Base-by-base conservation (phyloP, 208 protist genomes). In the Acanthamoeba comandoni region DNA sequence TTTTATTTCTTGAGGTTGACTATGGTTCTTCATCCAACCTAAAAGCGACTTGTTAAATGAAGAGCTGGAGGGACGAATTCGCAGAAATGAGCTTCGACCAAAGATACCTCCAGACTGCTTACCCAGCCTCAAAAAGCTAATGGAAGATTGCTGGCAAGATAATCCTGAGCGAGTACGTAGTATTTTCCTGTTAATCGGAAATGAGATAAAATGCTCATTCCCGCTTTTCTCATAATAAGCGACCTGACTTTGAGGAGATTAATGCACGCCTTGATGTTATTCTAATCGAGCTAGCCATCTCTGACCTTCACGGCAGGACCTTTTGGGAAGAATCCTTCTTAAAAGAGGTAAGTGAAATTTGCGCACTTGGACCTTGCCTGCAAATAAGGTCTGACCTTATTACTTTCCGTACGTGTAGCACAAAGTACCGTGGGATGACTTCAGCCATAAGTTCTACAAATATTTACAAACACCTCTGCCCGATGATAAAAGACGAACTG, bases 321-420 rank as follows among this genome's bases (percentile, higher is more conserved):
- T 85, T 95, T 43, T 95, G 93, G 93, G 93, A 91, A 67, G 58
- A 88, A 24, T 49, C 13, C 43, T 95, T 95, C 43, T 52, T 73
- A 48, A 88, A 88, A 22, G 73, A 82, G 73, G 73, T 82, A 13
- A 29, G 17, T 77, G 11, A 57, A 0, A 43, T 53, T 65, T 26
- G 69, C 2, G 22, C 11, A 15, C 26, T 77, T 53, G 13, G 24
- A 19, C 39, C 24, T 53, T 77, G 7, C 22, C 39, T 2, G 71
- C 19, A 11, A 35, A 80, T 26, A 17, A 43, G 13, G 15, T 43
- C 26, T n/a, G 39, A 57, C n/a, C 13, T 5, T 24, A 0, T 53
- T 17, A 43, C 8, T 9, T 80, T 80, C 19, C 0, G 24, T 43
- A n/a, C 17, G n/a, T 15, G 11, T 26, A 88, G 57, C 79, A 88